Evolutionary conservation across 192 early-diverging fungal genomes (phyloP).

Genomic region (Podochytrium sp.): DNA sequence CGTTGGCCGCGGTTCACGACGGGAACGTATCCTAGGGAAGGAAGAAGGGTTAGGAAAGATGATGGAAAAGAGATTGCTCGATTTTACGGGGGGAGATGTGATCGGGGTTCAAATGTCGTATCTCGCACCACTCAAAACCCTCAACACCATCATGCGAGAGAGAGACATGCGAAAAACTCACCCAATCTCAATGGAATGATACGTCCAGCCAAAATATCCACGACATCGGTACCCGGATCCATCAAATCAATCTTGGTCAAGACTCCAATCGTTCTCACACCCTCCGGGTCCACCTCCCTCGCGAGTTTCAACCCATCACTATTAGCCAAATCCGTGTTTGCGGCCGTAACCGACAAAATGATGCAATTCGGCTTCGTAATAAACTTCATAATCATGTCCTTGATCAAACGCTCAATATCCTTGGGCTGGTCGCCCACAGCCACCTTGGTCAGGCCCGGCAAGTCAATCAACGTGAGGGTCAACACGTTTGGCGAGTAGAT

Average conservation of each 20-base stretch:
- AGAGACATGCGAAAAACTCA: no score
- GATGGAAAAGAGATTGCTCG: no score
- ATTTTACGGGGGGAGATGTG: no score
- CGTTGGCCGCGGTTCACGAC: constrained; percentile 99
- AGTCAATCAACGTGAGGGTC: constrained; percentile 97
- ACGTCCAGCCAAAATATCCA: constrained; percentile 96
- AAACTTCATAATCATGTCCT: constrained; percentile 97
- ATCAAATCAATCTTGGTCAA: constrained; percentile 99
- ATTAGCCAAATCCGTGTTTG: constrained; percentile 99
- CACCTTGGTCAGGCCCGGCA: constrained; percentile 98
- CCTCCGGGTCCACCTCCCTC: constrained; percentile 98
- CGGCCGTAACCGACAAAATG: constrained; percentile 96
- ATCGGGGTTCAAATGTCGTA: no score
- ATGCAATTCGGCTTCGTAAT: constrained; percentile 98
- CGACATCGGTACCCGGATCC: constrained; percentile 99
- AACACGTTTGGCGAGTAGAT: constrained; percentile 98
- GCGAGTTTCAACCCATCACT: constrained; percentile 99
- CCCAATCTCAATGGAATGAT: constrained; percentile 95
- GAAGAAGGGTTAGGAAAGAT: no score
- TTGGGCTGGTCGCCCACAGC: constrained; percentile 98
- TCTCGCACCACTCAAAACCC: no score
- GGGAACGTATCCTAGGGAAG: constrained; percentile 99
- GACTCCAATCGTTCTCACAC: constrained; percentile 97
- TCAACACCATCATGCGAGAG: no score
- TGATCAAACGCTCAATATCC: constrained; percentile 98